phyloP scores from a whole-genome alignment of 106 monocot genomes.

The Xerophyta viscosa region DNA sequence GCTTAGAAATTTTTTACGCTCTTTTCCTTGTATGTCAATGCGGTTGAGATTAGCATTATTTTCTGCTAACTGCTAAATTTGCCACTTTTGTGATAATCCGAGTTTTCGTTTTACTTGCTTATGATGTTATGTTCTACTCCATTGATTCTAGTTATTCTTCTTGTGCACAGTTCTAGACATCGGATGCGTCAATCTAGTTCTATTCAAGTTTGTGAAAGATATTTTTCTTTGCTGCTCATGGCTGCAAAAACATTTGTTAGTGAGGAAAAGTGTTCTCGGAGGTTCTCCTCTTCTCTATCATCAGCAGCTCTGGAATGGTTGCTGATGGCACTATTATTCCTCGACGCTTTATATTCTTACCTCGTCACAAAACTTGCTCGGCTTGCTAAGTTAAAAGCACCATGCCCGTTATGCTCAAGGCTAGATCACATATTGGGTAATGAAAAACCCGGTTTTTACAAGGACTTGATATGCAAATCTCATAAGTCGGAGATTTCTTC shows the following conservation, averaged over 20 bases:
- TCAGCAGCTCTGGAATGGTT: constrained; percentile 71
- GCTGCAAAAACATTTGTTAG: constrained; percentile 9
- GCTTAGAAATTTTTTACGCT: too few species aligned
- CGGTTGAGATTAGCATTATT: too few species aligned
- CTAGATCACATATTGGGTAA: constrained; percentile 62
- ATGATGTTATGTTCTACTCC: too few species aligned
- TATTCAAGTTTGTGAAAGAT: too few species aligned
- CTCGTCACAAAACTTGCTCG: constrained; percentile 58
- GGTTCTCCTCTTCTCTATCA: constrained; percentile 36
- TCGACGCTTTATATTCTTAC: constrained; percentile 50
- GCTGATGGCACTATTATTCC: constrained; percentile 56
- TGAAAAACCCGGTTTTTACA: constrained; percentile 42
- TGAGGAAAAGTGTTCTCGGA: constrained; percentile 6
- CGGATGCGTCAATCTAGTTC: too few species aligned
- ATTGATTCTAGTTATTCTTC: too few species aligned
- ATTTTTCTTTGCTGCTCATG: too few species aligned
- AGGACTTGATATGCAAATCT: constrained; percentile 46
- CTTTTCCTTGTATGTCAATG: too few species aligned
- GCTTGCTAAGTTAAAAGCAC: constrained; percentile 50
- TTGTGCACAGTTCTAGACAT: too few species aligned
- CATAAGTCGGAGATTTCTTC: constrained; percentile 83
- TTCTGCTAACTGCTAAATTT: too few species aligned
- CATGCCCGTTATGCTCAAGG: constrained; percentile 81
- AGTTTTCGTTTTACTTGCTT: too few species aligned
- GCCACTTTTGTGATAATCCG: too few species aligned